These are phyloP conservation scores for Hyaloraphidium curvatum DNA, from an alignment of 192 early-diverging fungal species.

Conservation along the genomic window DNA sequence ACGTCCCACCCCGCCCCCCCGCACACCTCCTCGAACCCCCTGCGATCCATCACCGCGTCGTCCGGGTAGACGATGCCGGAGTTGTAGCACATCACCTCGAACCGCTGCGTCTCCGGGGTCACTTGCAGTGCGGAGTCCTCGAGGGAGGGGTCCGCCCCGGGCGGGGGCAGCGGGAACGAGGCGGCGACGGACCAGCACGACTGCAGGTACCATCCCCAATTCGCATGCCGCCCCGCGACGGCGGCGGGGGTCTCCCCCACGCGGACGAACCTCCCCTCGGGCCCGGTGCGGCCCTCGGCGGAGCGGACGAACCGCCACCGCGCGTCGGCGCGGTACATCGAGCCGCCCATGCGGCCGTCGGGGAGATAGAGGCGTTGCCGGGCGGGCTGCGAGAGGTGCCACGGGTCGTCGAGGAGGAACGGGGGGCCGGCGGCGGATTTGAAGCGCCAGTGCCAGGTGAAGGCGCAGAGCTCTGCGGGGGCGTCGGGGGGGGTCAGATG, in stretches of 20 bases:
- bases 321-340: background rate
- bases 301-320: background rate
- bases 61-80: constrained; percentile 2
- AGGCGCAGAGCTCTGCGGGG: background rate
- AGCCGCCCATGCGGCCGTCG: background rate
- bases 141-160: background rate
- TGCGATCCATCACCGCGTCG: background rate
- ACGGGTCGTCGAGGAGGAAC: background rate
- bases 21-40: background rate
- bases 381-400: background rate
- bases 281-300: background rate
- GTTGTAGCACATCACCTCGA: constrained; percentile 2
- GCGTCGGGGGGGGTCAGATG: background rate
- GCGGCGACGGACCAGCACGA: background rate
- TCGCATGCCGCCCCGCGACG: background rate
- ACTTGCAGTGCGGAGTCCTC: background rate
- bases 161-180: background rate
- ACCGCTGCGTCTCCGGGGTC: background rate
- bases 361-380: background rate
- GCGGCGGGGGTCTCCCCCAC: background rate
- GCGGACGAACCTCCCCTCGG: background rate
- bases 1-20: background rate
- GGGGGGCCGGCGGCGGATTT: background rate
- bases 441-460: background rate
- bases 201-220: background rate